Evolutionary conservation across 768 basidiomycete species (phyloP).

Genomic region (Boletus sp.): DNA sequence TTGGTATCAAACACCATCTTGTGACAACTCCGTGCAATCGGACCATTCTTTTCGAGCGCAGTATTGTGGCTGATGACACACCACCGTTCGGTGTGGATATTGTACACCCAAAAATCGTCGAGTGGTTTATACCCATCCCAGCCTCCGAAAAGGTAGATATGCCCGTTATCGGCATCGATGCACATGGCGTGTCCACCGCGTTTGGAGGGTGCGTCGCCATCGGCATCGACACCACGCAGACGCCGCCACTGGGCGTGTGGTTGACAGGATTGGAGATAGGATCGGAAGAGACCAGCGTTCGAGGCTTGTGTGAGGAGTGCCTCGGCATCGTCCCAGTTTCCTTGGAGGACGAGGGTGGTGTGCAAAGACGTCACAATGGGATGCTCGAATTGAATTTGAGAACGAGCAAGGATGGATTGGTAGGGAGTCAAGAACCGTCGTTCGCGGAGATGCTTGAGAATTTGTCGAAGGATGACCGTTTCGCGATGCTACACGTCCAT

Average conservation of each 20-base stretch:
- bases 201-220: constrained; percentile 59
- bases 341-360: constrained; percentile 59
- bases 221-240: constrained; percentile 55
- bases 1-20: constrained; percentile 78
- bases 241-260: constrained; percentile 62
- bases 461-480: constrained; percentile 56
- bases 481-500: constrained; percentile 54
- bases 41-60: constrained; percentile 57
- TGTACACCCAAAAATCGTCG: constrained; percentile 79
- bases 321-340: constrained; percentile 61
- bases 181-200: constrained; percentile 85
- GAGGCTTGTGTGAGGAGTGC: constrained; percentile 47
- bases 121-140: constrained; percentile 72
- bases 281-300: constrained; percentile 56
- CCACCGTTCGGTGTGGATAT: constrained; percentile 60
- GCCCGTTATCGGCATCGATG: constrained; percentile 57
- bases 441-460: constrained; percentile 59
- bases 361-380: constrained; percentile 67
- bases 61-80: constrained; percentile 53
- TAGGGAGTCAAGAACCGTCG: constrained; percentile 68
- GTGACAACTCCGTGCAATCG: constrained; percentile 70
- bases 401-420: constrained; percentile 20
- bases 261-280: constrained; percentile 51
- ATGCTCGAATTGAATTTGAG: constrained; percentile 47
- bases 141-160: constrained; percentile 76